Conservation (phyloP, 1,284 basidiomycete species). For the Schizophyllum commune region DNA sequence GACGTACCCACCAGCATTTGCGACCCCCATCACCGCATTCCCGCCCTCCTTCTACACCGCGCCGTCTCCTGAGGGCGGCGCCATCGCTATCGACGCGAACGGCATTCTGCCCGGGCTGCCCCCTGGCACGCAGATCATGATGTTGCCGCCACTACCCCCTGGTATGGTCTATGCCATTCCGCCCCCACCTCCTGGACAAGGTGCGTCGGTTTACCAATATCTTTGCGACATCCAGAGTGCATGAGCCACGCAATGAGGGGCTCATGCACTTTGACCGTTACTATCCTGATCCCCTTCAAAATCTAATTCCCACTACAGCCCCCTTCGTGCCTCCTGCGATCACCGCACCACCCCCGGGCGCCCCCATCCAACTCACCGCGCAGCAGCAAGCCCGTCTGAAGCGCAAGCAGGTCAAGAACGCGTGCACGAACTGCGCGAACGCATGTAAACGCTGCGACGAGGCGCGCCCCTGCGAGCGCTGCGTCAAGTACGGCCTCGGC, state of each 20-base stretch:
- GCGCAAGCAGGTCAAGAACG: constrained; percentile 86
- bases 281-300: too few relatives aligned
- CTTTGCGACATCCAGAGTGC: too few relatives aligned
- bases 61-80: constrained; percentile 29
- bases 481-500: constrained; percentile 70
- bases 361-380: not conserved
- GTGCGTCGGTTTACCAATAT: constrained; percentile 22
- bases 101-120: constrained; percentile 36
- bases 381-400: constrained; percentile 37
- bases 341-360: too few relatives aligned
- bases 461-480: constrained; percentile 70
- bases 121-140: constrained; percentile 36
- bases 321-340: not conserved
- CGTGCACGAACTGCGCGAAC: constrained; percentile 81
- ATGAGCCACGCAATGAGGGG: not conserved
- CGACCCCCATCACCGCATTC: constrained; percentile 38
- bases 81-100: constrained; percentile 26
- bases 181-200: constrained; percentile 33
- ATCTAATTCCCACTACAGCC: not conserved
- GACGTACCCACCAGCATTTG: constrained; percentile 35
- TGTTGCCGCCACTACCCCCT: constrained; percentile 37
- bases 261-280: not conserved
- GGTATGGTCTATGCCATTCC: constrained; percentile 61
- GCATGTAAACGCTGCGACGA: constrained; percentile 87
- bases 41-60: constrained; percentile 20